Evolutionary conservation across 1,139 yeast genomes (phyloP).

Genomic region (Blastobotrys raffinosifermentans): DNA sequence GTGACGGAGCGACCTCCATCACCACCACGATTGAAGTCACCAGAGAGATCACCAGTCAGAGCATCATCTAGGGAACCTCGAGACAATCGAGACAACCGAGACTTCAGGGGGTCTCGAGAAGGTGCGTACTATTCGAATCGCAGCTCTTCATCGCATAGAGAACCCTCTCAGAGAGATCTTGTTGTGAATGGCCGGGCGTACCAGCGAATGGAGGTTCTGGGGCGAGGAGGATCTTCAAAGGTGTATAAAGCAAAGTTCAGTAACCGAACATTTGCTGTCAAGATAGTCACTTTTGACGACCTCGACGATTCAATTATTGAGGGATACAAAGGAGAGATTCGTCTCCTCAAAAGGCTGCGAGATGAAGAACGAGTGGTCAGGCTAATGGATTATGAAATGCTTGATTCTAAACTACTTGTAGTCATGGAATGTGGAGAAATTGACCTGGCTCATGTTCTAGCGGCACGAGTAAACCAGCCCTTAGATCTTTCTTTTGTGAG

Average conservation of each 20-base stretch:
- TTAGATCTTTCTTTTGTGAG: constrained; percentile 75
- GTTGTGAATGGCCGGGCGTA: constrained; percentile 57
- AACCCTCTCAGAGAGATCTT: constrained; percentile 19
- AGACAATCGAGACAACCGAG: too few relatives aligned
- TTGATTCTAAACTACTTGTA: constrained; percentile 56
- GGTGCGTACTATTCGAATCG: too few relatives aligned
- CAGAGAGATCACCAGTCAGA: too few relatives aligned
- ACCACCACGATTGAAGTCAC: too few relatives aligned
- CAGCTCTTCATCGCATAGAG: too few relatives aligned
- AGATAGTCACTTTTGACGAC: constrained; percentile 66
- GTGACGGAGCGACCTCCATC: too few relatives aligned
- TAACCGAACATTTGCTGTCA: constrained; percentile 63
- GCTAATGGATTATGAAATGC: constrained; percentile 66
- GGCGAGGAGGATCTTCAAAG: constrained; percentile 90
- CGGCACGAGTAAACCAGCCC: constrained; percentile 46
- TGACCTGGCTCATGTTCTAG: constrained; percentile 79
- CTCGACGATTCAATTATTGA: constrained; percentile 67
- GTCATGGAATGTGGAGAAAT: constrained; percentile 97
- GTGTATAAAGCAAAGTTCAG: constrained; percentile 72
- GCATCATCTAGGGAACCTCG: too few relatives aligned
- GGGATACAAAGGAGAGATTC: constrained; percentile 89
- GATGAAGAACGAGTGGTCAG: constrained; percentile 70
- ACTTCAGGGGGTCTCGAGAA: too few relatives aligned
- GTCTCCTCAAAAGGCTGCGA: constrained; percentile 55
- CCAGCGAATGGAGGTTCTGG: constrained; percentile 72